phyloP scores from a whole-genome alignment of 2,329 filamentous ascomycete species.

The Trichoderma atrobrunneum region DNA sequence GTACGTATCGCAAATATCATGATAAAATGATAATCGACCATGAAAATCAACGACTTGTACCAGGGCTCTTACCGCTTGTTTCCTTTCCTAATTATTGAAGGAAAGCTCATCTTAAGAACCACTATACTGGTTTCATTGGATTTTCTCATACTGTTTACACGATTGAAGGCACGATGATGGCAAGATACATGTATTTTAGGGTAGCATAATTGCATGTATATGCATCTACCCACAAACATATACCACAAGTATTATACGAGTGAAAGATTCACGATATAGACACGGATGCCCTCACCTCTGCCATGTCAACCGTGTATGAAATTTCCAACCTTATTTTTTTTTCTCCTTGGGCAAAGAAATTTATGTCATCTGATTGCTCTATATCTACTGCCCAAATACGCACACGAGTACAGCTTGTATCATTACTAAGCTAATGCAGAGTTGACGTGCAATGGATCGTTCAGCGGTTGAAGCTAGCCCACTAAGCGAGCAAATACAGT shows the following conservation, averaged over 20 bases:
- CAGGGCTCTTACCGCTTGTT: background rate
- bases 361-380: background rate
- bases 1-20: too few species aligned
- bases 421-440: background rate
- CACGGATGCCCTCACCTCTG: background rate
- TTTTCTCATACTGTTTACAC: background rate
- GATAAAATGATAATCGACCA: background rate
- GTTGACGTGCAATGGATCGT: background rate
- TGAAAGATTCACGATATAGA: background rate
- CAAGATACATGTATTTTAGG: background rate
- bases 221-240: background rate
- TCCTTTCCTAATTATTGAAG: rapidly evolving
- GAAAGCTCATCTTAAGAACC: background rate
- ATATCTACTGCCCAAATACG: background rate
- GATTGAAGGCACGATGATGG: background rate
- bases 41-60: background rate
- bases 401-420: background rate
- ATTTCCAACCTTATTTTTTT: background rate
- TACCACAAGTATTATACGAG: background rate
- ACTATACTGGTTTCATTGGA: background rate
- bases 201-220: background rate
- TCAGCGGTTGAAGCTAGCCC: background rate
- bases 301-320: background rate
- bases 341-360: background rate
- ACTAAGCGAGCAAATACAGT: background rate